phyloP scores from a whole-genome alignment of 2,329 filamentous ascomycete species.

The Aureobasidium sp. region DNA sequence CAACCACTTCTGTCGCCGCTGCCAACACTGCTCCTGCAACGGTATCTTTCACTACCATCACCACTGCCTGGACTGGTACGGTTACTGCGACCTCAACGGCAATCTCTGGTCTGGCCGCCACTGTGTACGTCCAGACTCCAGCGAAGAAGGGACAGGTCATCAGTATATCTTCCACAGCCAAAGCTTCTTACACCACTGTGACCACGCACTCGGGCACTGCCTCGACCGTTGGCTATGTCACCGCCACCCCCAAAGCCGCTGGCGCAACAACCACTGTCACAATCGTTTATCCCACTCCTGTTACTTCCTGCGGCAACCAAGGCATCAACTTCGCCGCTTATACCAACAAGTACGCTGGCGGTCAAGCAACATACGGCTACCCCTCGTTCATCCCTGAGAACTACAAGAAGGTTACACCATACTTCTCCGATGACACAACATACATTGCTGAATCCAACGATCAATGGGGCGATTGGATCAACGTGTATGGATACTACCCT shows the following conservation, averaged over 20 bases:
- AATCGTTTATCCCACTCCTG: slow-evolving; percentile 1
- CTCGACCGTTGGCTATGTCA: background rate
- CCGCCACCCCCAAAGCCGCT: background rate
- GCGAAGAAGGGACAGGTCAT: background rate
- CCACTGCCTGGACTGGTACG: slow-evolving; percentile 16
- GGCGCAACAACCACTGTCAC: slow-evolving; percentile 12
- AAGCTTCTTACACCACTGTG: background rate
- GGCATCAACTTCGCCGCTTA: slow-evolving; percentile 14
- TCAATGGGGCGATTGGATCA: background rate
- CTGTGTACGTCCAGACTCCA: slow-evolving; percentile 16
- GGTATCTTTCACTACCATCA: slow-evolving; percentile 15
- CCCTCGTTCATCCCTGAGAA: slow-evolving; percentile 14
- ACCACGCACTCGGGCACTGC: slow-evolving; percentile 13
- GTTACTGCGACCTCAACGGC: slow-evolving; percentile 10
- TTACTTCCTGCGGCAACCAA: background rate
- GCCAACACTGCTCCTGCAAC: slow-evolving; percentile 16
- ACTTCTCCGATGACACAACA: slow-evolving; percentile 9
- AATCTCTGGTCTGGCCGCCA: slow-evolving; percentile 13
- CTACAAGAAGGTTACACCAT: slow-evolving; percentile 5
- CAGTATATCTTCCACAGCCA: background rate
- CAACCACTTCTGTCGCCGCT: background rate
- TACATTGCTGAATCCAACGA: slow-evolving; percentile 17
- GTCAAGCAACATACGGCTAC: slow-evolving; percentile 12
- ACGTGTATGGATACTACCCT: background rate
- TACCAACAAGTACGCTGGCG: slow-evolving; percentile 13